Conservation (phyloP, 2,329 filamentous ascomycete species). For the Cladophialophora immunda region DNA sequence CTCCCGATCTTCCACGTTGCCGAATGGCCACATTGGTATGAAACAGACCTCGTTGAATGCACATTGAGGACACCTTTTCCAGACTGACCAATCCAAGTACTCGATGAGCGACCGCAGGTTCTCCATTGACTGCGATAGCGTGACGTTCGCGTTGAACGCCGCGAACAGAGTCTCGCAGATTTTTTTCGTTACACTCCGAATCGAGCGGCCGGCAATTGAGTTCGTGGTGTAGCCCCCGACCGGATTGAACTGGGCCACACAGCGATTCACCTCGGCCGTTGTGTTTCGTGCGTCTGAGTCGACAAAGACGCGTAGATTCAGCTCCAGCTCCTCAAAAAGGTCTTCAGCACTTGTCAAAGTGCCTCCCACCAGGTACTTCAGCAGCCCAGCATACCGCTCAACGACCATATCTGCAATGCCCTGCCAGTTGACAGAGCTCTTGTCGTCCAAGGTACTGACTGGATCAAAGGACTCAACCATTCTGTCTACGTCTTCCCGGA, state of each 20-base stretch:
- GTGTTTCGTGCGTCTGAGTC: constrained; percentile 46
- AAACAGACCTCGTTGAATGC: constrained; percentile 64
- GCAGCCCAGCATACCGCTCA: constrained; percentile 65
- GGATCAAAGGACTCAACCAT: constrained; percentile 50
- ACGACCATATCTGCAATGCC: constrained; percentile 71
- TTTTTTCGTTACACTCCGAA: constrained; percentile 44
- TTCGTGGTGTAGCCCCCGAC: constrained; percentile 17
- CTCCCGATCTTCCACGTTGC: constrained; percentile 63
- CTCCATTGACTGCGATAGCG: constrained; percentile 9
- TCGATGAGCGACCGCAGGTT: constrained; percentile 53
- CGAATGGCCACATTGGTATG: constrained; percentile 72
- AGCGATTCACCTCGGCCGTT: constrained; percentile 44
- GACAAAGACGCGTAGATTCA: constrained; percentile 47
- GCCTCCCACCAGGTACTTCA: constrained; percentile 53
- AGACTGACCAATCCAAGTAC: constrained; percentile 67
- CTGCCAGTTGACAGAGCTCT: constrained; percentile 68
- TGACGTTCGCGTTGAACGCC: constrained; percentile 37
- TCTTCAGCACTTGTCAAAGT: constrained; percentile 37
- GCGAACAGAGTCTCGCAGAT: constrained; percentile 47
- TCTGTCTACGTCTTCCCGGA: constrained; percentile 56
- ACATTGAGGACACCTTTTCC: constrained; percentile 65
- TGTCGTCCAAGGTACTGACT: neutral
- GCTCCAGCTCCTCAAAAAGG: constrained; percentile 44
- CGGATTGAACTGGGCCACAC: constrained; percentile 48
- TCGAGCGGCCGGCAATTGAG: constrained; percentile 42